These are phyloP conservation scores for Obelidium mucronatum DNA, from an alignment of 192 early-diverging fungal species.

Conservation along the genomic window DNA sequence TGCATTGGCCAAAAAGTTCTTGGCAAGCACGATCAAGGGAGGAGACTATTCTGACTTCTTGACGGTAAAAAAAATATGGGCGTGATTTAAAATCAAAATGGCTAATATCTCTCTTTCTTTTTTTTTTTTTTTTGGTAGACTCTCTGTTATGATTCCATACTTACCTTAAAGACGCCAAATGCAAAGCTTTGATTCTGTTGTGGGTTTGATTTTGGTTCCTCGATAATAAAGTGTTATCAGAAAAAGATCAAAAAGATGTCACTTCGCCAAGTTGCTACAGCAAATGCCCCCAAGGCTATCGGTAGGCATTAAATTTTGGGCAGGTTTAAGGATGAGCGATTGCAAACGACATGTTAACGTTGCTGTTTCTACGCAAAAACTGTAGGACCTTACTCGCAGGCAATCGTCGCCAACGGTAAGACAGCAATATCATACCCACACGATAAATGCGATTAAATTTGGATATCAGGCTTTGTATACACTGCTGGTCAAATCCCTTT, in stretches of 20 bases:
- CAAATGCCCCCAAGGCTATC: slow-evolving; percentile 40
- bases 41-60: slow-evolving; percentile 91
- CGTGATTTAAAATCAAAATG: not conserved
- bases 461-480: not conserved
- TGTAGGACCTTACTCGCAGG: slow-evolving; percentile 70
- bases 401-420: slow-evolving; percentile 85
- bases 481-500: slow-evolving; percentile 37
- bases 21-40: slow-evolving; percentile 82
- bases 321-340: too few species aligned
- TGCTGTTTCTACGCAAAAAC: too few species aligned
- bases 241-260: slow-evolving; percentile 31
- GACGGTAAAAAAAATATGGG: slow-evolving; percentile 56
- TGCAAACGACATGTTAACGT: too few species aligned
- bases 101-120: not conserved
- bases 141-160: slow-evolving; percentile 90
- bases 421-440: too few species aligned
- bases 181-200: slow-evolving; percentile 4
- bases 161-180: slow-evolving; percentile 43
- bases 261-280: slow-evolving; percentile 38
- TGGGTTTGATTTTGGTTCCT: not conserved
- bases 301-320: too few species aligned
- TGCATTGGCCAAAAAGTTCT: slow-evolving; percentile 69
- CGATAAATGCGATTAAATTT: slow-evolving; percentile 67
- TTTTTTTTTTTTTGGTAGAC: slow-evolving; percentile 46
- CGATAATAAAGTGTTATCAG: too few species aligned